Conservation (phyloP, 1,139 yeast genomes). For the Candida frijolesensis region DNA sequence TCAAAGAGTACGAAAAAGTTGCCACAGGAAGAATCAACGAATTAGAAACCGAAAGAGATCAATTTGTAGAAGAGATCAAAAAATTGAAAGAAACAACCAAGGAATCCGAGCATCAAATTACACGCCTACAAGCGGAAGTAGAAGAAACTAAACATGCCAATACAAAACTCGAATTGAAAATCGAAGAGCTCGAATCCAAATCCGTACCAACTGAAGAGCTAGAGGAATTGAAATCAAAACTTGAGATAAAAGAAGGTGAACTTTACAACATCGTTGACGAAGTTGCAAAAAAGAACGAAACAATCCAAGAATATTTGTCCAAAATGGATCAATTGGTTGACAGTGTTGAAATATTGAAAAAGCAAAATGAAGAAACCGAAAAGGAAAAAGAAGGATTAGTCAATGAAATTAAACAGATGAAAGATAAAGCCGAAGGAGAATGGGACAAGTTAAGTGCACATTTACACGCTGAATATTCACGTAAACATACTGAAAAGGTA, state of each 20-base stretch:
- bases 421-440: slow-evolving; percentile 32
- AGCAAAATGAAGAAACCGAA: slow-evolving; percentile 12
- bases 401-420: slow-evolving; percentile 34
- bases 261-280: slow-evolving; percentile 6
- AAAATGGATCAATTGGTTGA: slow-evolving; percentile 26
- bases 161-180: slow-evolving; percentile 22
- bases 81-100: slow-evolving; percentile 3
- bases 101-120: slow-evolving; percentile 22
- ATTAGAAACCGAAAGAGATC: slow-evolving; percentile 23
- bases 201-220: slow-evolving; percentile 7
- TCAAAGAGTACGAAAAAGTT: slow-evolving; percentile 15
- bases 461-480: slow-evolving; percentile 65
- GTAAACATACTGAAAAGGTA: slow-evolving; percentile 64
- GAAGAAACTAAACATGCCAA: slow-evolving; percentile 20
- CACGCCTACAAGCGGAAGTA: slow-evolving; percentile 17
- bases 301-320: slow-evolving; percentile 26
- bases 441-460: slow-evolving; percentile 64
- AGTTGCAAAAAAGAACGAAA: slow-evolving; percentile 23
- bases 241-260: background rate
- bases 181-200: slow-evolving; percentile 20
- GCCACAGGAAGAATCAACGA: slow-evolving; percentile 19
- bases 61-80: slow-evolving; percentile 19
- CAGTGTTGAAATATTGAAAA: slow-evolving; percentile 21
- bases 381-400: slow-evolving; percentile 2
- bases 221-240: slow-evolving; percentile 4